phyloP scores from a whole-genome alignment of 1,284 basidiomycete genomes.

The Tilletia walkeri region DNA sequence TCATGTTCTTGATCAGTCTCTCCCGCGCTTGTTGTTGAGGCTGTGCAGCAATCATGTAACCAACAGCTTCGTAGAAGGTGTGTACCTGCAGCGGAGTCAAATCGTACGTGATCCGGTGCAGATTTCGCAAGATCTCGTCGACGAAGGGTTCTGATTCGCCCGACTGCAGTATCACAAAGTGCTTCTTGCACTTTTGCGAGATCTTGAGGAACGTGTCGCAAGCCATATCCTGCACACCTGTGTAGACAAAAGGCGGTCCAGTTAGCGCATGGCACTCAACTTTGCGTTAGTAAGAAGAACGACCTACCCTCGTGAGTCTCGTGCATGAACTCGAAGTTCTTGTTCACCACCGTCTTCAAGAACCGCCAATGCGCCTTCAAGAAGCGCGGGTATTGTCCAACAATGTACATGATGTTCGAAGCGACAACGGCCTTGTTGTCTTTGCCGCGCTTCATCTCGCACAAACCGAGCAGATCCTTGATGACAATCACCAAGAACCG shows the following conservation, averaged over 20 bases:
- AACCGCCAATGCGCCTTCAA: constrained; percentile 99
- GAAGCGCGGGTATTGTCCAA: constrained; percentile 98
- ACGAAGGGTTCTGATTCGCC: constrained; percentile 97
- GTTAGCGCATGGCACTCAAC: background rate
- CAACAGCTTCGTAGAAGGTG: constrained; percentile 75
- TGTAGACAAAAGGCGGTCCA: background rate
- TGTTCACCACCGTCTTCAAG: constrained; percentile 99
- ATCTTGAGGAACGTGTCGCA: constrained; percentile 99
- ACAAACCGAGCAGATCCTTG: constrained; percentile 92
- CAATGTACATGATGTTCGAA: constrained; percentile 99
- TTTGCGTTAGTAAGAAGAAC: constrained; percentile 12
- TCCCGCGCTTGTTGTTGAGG: constrained; percentile 97
- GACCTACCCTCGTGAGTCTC: constrained; percentile 87
- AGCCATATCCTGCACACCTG: constrained; percentile 95
- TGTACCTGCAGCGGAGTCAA: constrained; percentile 83
- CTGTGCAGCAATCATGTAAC: constrained; percentile 99
- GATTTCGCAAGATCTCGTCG: constrained; percentile 87
- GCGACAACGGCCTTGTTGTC: constrained; percentile 99
- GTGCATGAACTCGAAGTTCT: constrained; percentile 99
- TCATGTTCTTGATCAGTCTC: constrained; percentile 87
- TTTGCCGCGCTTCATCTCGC: constrained; percentile 98
- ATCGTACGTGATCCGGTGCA: constrained; percentile 94
- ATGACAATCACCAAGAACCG: constrained; percentile 98
- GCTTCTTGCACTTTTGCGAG: constrained; percentile 94
- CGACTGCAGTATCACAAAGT: constrained; percentile 98